phyloP scores from a whole-genome alignment of 1,139 yeast species.

The Nakaseomyces delphensis region DNA sequence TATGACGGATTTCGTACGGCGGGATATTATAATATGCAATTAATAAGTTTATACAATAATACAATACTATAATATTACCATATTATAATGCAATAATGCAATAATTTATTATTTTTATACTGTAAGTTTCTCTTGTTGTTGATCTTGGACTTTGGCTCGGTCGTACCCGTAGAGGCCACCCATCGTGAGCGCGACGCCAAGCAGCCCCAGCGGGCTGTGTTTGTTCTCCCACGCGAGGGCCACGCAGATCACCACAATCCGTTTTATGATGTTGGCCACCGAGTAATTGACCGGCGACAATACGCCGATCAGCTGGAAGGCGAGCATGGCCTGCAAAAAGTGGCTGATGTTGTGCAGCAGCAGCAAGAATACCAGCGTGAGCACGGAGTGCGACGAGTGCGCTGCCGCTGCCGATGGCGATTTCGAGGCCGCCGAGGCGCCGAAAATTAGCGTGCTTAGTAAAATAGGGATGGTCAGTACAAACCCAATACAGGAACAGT shows the following conservation, averaged over 20 bases:
- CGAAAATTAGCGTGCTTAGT: conserved; percentile 35
- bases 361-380: conserved; percentile 31
- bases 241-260: conserved; percentile 74
- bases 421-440: too few species aligned
- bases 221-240: conserved; percentile 77
- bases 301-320: conserved; percentile 80
- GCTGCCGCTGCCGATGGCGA: too few species aligned
- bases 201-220: conserved; percentile 45
- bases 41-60: neutral
- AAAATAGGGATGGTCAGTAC: conserved; percentile 70
- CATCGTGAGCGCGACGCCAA: conserved; percentile 65
- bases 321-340: conserved; percentile 75
- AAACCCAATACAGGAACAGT: conserved; percentile 79
- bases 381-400: neutral
- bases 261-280: conserved; percentile 78
- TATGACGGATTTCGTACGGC: too few species aligned
- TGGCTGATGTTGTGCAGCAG: conserved; percentile 67
- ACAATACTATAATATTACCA: too few species aligned
- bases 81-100: too few species aligned
- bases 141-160: conserved; percentile 3
- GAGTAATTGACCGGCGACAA: conserved; percentile 86
- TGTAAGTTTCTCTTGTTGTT: conserved; percentile 1
- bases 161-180: conserved; percentile 61
- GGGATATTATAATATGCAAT: too few species aligned
- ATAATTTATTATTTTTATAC: neutral